Evolutionary conservation across 495 filamentous ascomycete genomes (phyloP).

Genomic region (Filosporella fistucella): DNA sequence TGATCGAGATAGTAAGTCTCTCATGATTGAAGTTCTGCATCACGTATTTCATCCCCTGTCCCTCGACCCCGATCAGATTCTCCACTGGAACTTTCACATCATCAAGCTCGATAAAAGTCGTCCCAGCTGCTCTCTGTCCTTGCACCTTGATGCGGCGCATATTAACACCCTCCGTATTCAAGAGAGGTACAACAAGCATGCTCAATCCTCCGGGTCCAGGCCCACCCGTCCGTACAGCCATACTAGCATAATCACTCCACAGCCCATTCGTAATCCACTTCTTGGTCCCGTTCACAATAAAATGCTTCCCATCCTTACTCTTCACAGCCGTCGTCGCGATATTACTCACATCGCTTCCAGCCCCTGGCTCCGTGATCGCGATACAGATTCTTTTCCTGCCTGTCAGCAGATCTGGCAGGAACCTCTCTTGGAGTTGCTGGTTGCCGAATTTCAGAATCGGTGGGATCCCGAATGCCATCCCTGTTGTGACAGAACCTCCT

Average conservation of each 20-base stretch:
- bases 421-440: conserved; percentile 52
- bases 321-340: conserved; percentile 64
- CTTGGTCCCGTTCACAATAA: conserved; percentile 71
- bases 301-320: conserved; percentile 58
- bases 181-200: conserved; percentile 63
- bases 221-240: conserved; percentile 75
- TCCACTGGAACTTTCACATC: conserved; percentile 59
- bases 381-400: conserved; percentile 66
- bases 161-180: conserved; percentile 54
- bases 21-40: conserved; percentile 89
- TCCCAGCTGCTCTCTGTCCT: conserved; percentile 59
- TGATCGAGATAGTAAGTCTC: conserved; percentile 60
- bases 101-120: conserved; percentile 73
- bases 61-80: conserved; percentile 69
- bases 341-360: conserved; percentile 68
- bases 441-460: conserved; percentile 66
- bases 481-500: conserved; percentile 54
- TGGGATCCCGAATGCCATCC: conserved; percentile 67
- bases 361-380: conserved; percentile 73
- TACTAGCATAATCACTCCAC: conserved; percentile 66
- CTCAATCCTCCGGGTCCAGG: conserved; percentile 57
- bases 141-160: conserved; percentile 61
- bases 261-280: conserved; percentile 83
- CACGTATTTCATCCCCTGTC: conserved; percentile 67
- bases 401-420: conserved; percentile 61